phyloP scores from a whole-genome alignment of 1,139 yeast genomes.

The Yamadazyma triangularis region DNA sequence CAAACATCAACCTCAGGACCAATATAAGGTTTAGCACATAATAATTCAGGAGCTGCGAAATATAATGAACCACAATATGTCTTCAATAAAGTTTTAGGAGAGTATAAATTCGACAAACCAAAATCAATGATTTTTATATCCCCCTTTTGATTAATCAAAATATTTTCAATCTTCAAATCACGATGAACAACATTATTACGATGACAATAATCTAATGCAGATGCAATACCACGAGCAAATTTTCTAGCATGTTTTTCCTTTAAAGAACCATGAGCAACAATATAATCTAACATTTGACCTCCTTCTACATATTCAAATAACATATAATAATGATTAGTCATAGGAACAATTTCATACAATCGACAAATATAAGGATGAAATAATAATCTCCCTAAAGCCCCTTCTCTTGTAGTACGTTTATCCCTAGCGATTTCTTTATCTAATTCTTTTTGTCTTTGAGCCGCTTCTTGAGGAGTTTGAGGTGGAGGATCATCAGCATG shows the following conservation, averaged over 20 bases:
- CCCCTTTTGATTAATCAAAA: slow-evolving; percentile 89
- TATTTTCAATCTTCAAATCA: slow-evolving; percentile 93
- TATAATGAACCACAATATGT: slow-evolving; percentile 97
- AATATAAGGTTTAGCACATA: slow-evolving; percentile 85
- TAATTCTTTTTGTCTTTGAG: slow-evolving; percentile 64
- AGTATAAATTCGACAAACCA: slow-evolving; percentile 86
- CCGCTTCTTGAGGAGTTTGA: slow-evolving; percentile 49
- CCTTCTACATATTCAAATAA: slow-evolving; percentile 95
- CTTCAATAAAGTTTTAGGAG: slow-evolving; percentile 67
- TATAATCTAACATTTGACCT: slow-evolving; percentile 96
- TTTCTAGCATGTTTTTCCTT: slow-evolving; percentile 93
- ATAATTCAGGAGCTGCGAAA: slow-evolving; percentile 96
- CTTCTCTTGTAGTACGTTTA: slow-evolving; percentile 89
- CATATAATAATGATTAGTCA: slow-evolving; percentile 97
- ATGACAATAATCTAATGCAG: slow-evolving; percentile 92
- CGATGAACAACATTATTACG: slow-evolving; percentile 93
- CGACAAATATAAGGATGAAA: slow-evolving; percentile 93
- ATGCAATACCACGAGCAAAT: slow-evolving; percentile 94
- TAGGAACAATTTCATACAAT: slow-evolving; percentile 88
- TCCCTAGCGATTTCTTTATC: slow-evolving; percentile 91
- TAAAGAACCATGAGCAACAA: slow-evolving; percentile 92
- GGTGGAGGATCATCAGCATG: slow-evolving; percentile 70
- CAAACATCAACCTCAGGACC: slow-evolving; percentile 99
- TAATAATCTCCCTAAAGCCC: slow-evolving; percentile 83
- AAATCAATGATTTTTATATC: slow-evolving; percentile 95